phyloP scores from a whole-genome alignment of 2,329 filamentous ascomycete species.

The Penicillium expansum region DNA sequence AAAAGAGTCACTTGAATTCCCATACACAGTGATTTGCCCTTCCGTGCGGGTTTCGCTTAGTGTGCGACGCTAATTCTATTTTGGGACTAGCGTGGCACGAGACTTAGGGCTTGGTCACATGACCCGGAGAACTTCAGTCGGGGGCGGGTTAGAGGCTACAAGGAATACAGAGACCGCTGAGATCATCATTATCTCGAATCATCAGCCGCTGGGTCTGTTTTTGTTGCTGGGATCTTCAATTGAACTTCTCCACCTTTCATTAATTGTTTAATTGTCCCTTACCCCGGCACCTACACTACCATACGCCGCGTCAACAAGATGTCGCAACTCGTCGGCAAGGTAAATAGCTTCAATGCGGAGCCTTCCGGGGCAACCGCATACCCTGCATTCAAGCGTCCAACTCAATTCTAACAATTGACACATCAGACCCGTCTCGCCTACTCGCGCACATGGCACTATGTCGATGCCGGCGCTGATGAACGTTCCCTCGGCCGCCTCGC shows the following conservation, averaged over 20 bases:
- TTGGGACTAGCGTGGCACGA: constrained; percentile 21
- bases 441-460: constrained; percentile 90
- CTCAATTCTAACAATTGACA: constrained; percentile 2
- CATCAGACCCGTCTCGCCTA: constrained; percentile 89
- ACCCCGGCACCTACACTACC: not conserved
- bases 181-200: constrained; percentile 7
- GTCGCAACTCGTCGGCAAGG: constrained; percentile 48
- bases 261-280: not conserved
- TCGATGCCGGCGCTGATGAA: constrained; percentile 67
- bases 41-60: constrained; percentile 48
- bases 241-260: not conserved
- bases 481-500: constrained; percentile 89
- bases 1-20: constrained; percentile 27
- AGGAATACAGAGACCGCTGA: constrained; percentile 3
- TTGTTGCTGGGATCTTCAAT: not conserved
- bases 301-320: constrained; percentile 28
- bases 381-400: not conserved
- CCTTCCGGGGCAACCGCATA: constrained; percentile 3
- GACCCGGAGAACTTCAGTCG: constrained; percentile 14
- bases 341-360: constrained; percentile 20
- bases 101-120: constrained; percentile 36
- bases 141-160: constrained; percentile 4
- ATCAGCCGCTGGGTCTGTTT: not conserved
- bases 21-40: constrained; percentile 31
- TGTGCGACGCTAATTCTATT: constrained; percentile 27